Conservation (phyloP, 2,329 filamentous ascomycete genomes). For the Cephalotrichum gorgonifer region DNA sequence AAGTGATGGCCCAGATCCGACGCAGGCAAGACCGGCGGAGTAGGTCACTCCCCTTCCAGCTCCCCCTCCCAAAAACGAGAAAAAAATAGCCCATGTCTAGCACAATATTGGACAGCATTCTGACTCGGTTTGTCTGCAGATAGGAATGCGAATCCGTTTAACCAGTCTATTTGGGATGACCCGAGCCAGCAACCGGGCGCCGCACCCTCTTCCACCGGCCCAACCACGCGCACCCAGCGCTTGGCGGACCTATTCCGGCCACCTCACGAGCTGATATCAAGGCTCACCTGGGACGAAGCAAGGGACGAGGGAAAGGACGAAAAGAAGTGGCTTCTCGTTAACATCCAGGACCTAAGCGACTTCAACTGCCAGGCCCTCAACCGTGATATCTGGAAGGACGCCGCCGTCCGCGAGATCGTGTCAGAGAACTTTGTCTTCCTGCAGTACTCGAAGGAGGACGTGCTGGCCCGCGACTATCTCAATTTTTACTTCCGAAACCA, state of each 20-base stretch:
- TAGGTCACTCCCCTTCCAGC: no score
- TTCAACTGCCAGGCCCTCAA: conserved; percentile 95
- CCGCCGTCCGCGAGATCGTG: conserved; percentile 66
- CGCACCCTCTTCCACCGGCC: conserved; percentile 4
- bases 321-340: conserved; percentile 91
- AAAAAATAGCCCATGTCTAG: background rate
- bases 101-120: background rate
- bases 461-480: conserved; percentile 67
- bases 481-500: conserved; percentile 78
- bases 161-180: conserved; percentile 27
- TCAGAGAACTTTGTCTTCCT: conserved; percentile 92
- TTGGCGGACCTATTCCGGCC: conserved; percentile 89
- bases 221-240: conserved; percentile 55
- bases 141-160: conserved; percentile 22
- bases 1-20: conserved; percentile 57
- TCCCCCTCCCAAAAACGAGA: no score
- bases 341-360: conserved; percentile 85
- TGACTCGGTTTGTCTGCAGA: background rate
- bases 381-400: conserved; percentile 90
- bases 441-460: conserved; percentile 83
- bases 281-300: conserved; percentile 71
- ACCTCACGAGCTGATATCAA: conserved; percentile 80
- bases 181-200: conserved; percentile 10
- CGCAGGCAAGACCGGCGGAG: conserved; percentile 22
- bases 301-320: conserved; percentile 76